Evolutionary conservation across 768 basidiomycete species (phyloP), one percentile per base, ranked within the genome.

Genomic region (Tephrocybe rancida): DNA sequence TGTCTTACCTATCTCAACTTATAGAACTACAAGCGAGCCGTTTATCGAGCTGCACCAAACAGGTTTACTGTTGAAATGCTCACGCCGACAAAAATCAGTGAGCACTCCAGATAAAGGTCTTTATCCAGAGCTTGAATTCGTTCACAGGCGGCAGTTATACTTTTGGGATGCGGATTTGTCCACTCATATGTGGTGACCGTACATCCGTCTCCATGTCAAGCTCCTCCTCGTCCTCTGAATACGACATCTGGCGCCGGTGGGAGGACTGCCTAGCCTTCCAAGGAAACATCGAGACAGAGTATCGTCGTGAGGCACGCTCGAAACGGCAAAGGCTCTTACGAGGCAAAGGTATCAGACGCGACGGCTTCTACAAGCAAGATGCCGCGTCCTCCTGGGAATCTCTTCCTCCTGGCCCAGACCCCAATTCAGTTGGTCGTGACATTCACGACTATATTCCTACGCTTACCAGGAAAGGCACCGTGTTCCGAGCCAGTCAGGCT

Each of bases 351-450:
- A 78, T 90, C 51, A 88, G 88, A 74, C 86, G 85, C 50, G 83
- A 87, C 16, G 77, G 89, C 2, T 81, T 90, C 54, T 79, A 88
- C 54, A 82, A 84, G 54, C 79, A 84, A 27, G 86, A 90, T 63
- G 75, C 78, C 51, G 91, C 91, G 1, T 85, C 91, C 1, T 92
- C 91, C 13, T 93, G 87, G 76, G 91, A 92, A 48, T 92, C 90
- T 1, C 77, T 93, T 18, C 91, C 91, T 11, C 87, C 88, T 6
- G 91, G 90, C 7, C 90, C 90, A n/a, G 79, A 90, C 61, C 88
- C 89, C 5, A 81, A 80, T 44, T 84, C 85, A 13, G 80, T 92
- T 38, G 83, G 84, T n/a, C 79, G 75, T 46, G 81, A 88, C 54
- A 78, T 92, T 37, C 88, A 91, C 61, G 60, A 79, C 5, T 69